A percentile compares a stretch with the other conserved stretches of the same genome.
Conservation (phyloP, 768 basidiomycete species). For the Cystobasidium tubakii region DNA sequence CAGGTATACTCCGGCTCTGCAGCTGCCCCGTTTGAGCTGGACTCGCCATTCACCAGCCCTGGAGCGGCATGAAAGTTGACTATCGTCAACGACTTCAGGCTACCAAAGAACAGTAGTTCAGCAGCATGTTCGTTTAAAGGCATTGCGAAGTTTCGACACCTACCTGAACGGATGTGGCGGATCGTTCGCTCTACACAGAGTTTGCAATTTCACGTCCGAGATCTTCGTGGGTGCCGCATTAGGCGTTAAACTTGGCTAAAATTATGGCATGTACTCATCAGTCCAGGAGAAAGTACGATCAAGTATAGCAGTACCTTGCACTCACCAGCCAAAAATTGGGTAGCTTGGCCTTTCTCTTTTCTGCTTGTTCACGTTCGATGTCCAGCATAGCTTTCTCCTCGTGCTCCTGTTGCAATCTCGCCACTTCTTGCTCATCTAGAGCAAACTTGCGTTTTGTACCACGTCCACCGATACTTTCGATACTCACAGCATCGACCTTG, state of each 20-base stretch:
- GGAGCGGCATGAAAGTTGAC: constrained; percentile 62
- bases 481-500: neutral
- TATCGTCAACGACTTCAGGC: constrained; percentile 73
- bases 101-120: constrained; percentile 47
- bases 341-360: constrained; percentile 75
- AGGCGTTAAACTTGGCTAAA: constrained; percentile 71
- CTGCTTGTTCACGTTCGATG: constrained; percentile 66
- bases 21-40: neutral
- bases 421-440: constrained; percentile 67
- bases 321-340: constrained; percentile 85
- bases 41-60: constrained; percentile 34
- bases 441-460: constrained; percentile 75
- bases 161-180: constrained; percentile 74
- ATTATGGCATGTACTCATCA: neutral
- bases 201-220: constrained; percentile 71
- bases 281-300: no score
- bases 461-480: constrained; percentile 40
- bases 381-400: constrained; percentile 77
- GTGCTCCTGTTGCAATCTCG: constrained; percentile 67
- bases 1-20: constrained; percentile 58
- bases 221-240: constrained; percentile 64
- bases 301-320: neutral
- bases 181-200: constrained; percentile 75
- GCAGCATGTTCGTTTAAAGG: no score
- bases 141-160: no score